Evolutionary conservation across 345 rosid species (phyloP).

Genomic region (Aquilaria sinensis): DNA sequence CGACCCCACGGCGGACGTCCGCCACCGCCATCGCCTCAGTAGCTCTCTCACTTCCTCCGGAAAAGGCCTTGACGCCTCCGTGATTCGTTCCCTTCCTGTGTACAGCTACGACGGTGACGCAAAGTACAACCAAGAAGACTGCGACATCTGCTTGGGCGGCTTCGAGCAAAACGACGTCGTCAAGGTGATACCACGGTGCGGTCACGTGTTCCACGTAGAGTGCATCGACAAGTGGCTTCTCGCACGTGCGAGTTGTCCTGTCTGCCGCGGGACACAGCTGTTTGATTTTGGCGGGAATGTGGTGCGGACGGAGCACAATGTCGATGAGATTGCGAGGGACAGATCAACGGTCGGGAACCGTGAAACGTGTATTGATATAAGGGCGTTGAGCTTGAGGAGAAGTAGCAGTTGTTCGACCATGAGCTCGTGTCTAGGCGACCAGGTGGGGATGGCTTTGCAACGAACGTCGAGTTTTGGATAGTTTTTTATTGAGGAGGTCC

Average conservation of each 20-base stretch:
- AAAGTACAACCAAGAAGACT: slow-evolving; percentile 34
- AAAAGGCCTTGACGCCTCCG: slow-evolving; percentile 33
- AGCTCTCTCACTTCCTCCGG: background rate
- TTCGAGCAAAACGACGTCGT: slow-evolving; percentile 40
- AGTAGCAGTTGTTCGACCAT: slow-evolving; percentile 15
- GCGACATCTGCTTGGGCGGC: slow-evolving; percentile 58
- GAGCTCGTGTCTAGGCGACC: background rate
- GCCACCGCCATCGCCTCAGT: slow-evolving; percentile 9
- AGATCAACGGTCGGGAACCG: slow-evolving; percentile 2
- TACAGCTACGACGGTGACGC: slow-evolving; percentile 30
- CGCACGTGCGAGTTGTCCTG: slow-evolving; percentile 43
- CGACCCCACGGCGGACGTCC: slow-evolving; percentile 13
- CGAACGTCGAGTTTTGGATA: slow-evolving; percentile 21
- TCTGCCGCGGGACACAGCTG: slow-evolving; percentile 48
- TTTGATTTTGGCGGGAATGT: slow-evolving; percentile 4
- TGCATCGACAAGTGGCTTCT: slow-evolving; percentile 56
- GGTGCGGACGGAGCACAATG: background rate
- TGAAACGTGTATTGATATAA: slow-evolving; percentile 13
- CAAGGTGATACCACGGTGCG: slow-evolving; percentile 38
- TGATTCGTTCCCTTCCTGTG: slow-evolving; percentile 39
- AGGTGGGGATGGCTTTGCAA: background rate
- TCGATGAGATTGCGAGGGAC: slow-evolving; percentile 8
- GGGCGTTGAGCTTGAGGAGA: slow-evolving; percentile 11
- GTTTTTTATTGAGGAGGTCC: too few species aligned
- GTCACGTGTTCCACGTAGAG: slow-evolving; percentile 47